Evolutionary conservation across 176 grass and related monocot genomes (phyloP).

Genomic region (Raddia distichophylla): DNA sequence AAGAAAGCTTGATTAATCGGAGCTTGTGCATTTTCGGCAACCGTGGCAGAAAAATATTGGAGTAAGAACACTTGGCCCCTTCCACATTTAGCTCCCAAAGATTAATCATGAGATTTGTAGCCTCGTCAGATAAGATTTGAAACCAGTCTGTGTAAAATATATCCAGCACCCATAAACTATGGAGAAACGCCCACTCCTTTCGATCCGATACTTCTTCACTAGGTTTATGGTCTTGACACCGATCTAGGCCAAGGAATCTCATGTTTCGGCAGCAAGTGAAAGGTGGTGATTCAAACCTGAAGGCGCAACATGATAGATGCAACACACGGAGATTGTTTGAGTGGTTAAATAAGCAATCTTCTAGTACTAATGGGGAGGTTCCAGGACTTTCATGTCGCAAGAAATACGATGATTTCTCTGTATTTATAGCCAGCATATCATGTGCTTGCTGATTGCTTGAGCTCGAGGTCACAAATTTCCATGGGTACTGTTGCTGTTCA

Average conservation of each 20-base stretch:
- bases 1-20: neutral
- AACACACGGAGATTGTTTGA: neutral
- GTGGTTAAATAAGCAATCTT: conserved; percentile 1
- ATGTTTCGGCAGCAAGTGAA: neutral
- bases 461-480: neutral
- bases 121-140: neutral
- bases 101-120: neutral
- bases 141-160: conserved; percentile 21
- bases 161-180: neutral
- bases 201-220: neutral
- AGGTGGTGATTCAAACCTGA: conserved; percentile 2
- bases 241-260: neutral
- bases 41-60: no score
- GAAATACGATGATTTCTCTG: neutral
- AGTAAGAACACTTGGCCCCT: neutral
- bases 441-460: neutral
- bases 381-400: neutral
- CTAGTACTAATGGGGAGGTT: neutral
- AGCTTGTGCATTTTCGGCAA: conserved; percentile 1
- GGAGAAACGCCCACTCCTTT: neutral
- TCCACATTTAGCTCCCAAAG: conserved; percentile 19
- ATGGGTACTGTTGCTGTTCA: neutral
- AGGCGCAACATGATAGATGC: neutral
- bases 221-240: neutral
- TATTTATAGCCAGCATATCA: neutral